Percentiles rank a stretch among this genome's conserved stretches.
Conservation (phyloP, 2,329 filamentous ascomycete genomes). For the Penicillium hordei region DNA sequence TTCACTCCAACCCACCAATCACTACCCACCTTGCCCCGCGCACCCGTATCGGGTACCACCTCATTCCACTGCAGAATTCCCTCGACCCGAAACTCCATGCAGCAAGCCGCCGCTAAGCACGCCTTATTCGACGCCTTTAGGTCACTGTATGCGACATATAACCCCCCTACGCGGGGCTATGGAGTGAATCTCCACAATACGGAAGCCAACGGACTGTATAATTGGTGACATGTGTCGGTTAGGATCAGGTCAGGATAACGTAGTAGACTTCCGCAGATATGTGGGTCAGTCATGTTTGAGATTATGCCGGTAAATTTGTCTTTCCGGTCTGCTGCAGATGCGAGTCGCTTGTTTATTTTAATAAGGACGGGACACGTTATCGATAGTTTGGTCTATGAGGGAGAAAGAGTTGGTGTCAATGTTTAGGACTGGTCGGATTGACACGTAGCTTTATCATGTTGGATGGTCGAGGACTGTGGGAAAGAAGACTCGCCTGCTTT, state of each 20-base stretch:
- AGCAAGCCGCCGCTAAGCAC: constrained; percentile 5
- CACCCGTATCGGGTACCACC: neutral
- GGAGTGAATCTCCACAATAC: neutral
- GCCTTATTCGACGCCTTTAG: neutral
- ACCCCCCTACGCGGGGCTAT: neutral
- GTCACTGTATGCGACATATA: neutral
- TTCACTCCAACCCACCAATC: neutral
- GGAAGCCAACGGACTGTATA: neutral
- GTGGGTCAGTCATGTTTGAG: neutral
- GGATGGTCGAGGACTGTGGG: neutral
- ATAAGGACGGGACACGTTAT: neutral
- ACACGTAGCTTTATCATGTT: neutral
- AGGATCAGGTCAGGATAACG: neutral
- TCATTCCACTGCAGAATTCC: neutral
- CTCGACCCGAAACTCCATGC: constrained; percentile 1
- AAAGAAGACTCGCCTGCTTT: neutral
- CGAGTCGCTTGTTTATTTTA: neutral
- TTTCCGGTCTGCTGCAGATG: constrained; percentile 1
- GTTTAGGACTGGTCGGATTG: neutral
- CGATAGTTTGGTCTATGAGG: neutral
- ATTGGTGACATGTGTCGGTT: neutral
- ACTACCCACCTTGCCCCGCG: neutral
- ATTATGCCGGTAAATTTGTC: neutral
- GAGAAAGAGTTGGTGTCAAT: neutral
- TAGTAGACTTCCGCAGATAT: neutral